Percentiles rank a stretch among this genome's conserved stretches.
These are phyloP conservation scores for Picea sitchensis DNA, from an alignment of 75 land plant genomes.

Conservation along the genomic window DNA sequence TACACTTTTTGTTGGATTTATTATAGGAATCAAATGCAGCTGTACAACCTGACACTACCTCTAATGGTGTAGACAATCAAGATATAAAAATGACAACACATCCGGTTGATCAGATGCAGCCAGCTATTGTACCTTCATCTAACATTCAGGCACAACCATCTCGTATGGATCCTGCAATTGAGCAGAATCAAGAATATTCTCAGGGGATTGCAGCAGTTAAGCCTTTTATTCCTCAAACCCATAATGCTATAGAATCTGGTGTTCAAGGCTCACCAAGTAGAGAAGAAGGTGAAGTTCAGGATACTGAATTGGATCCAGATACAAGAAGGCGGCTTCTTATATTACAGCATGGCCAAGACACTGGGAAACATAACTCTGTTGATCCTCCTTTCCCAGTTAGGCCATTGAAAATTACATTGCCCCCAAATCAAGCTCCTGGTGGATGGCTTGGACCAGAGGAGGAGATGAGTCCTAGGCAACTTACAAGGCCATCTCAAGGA, in stretches of 20 bases:
- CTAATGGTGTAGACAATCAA: slow-evolving; percentile 11
- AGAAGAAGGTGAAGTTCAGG: slow-evolving; percentile 57
- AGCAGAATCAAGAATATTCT: slow-evolving; percentile 9
- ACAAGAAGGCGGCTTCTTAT: slow-evolving; percentile 53
- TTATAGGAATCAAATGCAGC: slow-evolving; percentile 1
- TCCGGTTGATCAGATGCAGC: not conserved
- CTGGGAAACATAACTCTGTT: slow-evolving; percentile 8
- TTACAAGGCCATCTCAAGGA: slow-evolving; percentile 29
- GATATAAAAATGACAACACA: not conserved
- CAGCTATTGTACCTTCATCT: slow-evolving; percentile 4
- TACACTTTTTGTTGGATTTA: not conserved
- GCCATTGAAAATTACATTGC: slow-evolving; percentile 22
- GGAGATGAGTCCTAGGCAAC: slow-evolving; percentile 40
- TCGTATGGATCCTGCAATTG: slow-evolving; percentile 7
- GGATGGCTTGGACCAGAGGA: slow-evolving; percentile 52
- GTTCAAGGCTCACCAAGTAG: slow-evolving; percentile 28
- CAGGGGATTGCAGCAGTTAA: slow-evolving; percentile 7
- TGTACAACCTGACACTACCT: not conserved
- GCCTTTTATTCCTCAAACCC: not conserved
- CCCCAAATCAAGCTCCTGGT: slow-evolving; percentile 24
- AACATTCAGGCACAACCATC: not conserved
- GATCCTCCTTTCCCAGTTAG: slow-evolving; percentile 13
- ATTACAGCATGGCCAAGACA: slow-evolving; percentile 53
- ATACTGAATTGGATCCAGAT: slow-evolving; percentile 52
- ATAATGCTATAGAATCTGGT: slow-evolving; percentile 12